Conservation (phyloP, 163 green algal species). For the Scenedesmus sp. region DNA sequence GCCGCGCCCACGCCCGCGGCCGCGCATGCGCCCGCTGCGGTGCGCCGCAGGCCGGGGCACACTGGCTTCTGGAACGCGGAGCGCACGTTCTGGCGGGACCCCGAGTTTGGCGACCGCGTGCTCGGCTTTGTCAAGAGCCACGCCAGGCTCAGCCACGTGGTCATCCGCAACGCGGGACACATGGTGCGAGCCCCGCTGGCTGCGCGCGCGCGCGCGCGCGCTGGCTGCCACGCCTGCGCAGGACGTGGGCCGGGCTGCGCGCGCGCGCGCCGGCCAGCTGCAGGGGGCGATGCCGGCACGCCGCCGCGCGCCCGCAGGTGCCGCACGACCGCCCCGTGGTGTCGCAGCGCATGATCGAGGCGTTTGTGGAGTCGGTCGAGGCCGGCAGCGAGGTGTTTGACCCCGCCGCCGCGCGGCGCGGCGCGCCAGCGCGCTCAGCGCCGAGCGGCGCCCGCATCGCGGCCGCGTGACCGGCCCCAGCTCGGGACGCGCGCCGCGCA, state of each 20-base stretch:
- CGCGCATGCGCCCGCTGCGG: neutral
- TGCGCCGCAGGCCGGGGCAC: slow-evolving; percentile 33
- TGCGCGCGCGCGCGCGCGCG: too few relatives aligned
- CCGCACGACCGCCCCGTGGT: slow-evolving; percentile 46
- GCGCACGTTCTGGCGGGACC: slow-evolving; percentile 36
- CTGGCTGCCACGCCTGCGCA: neutral
- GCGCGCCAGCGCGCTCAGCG: too few relatives aligned
- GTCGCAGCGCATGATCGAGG: slow-evolving; percentile 33
- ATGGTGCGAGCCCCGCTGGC: slow-evolving; percentile 32
- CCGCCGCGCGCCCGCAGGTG: slow-evolving; percentile 20
- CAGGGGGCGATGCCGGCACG: too few relatives aligned
- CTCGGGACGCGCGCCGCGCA: too few relatives aligned
- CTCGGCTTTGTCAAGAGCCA: slow-evolving; percentile 45
- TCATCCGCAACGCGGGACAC: slow-evolving; percentile 62
- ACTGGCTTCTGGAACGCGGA: slow-evolving; percentile 29
- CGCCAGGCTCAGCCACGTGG: slow-evolving; percentile 43
- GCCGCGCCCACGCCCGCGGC: neutral
- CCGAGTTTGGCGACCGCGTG: slow-evolving; percentile 1
- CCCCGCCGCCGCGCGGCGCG: neutral
- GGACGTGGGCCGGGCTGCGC: too few relatives aligned
- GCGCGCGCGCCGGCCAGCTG: too few relatives aligned
- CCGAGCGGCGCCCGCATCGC: too few relatives aligned
- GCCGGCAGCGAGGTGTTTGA: neutral
- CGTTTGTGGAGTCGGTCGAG: slow-evolving; percentile 29
- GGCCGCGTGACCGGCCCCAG: too few relatives aligned